These are phyloP conservation scores for Phytophthora ohioensis DNA, from an alignment of 352 stramenopile genomes.

Conservation along the genomic window DNA sequence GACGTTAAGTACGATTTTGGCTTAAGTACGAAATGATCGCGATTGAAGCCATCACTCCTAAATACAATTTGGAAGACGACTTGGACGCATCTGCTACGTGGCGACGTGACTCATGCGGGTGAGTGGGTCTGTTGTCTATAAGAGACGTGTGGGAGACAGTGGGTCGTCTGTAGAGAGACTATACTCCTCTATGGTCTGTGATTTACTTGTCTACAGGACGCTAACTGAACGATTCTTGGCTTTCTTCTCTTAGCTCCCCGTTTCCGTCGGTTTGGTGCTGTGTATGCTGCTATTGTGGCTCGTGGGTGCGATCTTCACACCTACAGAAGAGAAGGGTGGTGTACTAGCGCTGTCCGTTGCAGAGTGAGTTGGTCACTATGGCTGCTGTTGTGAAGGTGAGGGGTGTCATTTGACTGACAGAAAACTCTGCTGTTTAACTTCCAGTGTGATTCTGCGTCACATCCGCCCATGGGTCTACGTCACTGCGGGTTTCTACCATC, in stretches of 20 bases:
- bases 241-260: conserved; percentile 57
- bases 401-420: background rate
- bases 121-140: conserved; percentile 10
- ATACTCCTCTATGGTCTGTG: background rate
- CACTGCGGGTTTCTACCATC: conserved; percentile 88
- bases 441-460: conserved; percentile 83
- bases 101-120: conserved; percentile 43
- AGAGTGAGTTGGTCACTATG: conserved; percentile 55
- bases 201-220: background rate
- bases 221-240: background rate
- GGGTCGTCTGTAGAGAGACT: background rate
- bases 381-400: background rate
- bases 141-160: background rate
- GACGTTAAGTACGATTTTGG: conserved; percentile 31
- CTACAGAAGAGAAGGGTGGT: conserved; percentile 67
- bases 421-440: background rate
- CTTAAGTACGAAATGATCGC: conserved; percentile 1
- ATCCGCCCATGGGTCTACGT: conserved; percentile 90
- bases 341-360: conserved; percentile 82
- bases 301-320: conserved; percentile 78
- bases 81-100: conserved; percentile 17
- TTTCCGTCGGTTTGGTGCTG: conserved; percentile 71
- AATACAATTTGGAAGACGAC: conserved; percentile 3
- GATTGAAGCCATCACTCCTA: conserved; percentile 3
- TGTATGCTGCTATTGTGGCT: conserved; percentile 75